These are phyloP conservation scores for Dactylellina haptotyla DNA, from an alignment of 2,329 filamentous ascomycete species.

Conservation along the genomic window DNA sequence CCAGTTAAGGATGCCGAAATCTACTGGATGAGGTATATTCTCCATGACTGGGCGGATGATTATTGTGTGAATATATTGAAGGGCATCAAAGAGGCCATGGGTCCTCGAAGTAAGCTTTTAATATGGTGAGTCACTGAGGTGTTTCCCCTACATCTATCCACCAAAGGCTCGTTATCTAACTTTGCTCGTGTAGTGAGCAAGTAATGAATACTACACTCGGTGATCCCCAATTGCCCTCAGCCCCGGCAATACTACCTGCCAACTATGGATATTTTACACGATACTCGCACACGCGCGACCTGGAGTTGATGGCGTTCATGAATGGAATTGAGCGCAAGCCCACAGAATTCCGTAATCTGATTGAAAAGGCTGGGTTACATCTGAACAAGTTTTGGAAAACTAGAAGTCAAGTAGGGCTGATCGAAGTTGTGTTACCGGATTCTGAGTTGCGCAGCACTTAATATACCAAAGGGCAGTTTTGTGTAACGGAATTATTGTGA, in stretches of 20 bases:
- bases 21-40: constrained; percentile 57
- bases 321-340: constrained; percentile 62
- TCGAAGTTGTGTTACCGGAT: constrained; percentile 56
- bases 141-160: constrained; percentile 53
- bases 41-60: constrained; percentile 58
- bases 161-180: constrained; percentile 36
- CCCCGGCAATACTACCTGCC: constrained; percentile 59
- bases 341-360: constrained; percentile 58
- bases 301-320: constrained; percentile 60
- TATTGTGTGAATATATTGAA: constrained; percentile 55
- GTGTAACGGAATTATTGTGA: too few species aligned
- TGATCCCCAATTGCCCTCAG: constrained; percentile 57
- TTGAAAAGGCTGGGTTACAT: constrained; percentile 59
- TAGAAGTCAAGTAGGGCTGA: constrained; percentile 59
- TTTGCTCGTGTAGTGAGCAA: constrained; percentile 58
- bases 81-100: constrained; percentile 54
- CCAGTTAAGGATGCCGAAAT: constrained; percentile 57
- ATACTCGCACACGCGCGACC: constrained; percentile 60
- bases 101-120: constrained; percentile 31
- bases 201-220: constrained; percentile 61
- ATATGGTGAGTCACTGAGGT: constrained; percentile 54
- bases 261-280: constrained; percentile 61
- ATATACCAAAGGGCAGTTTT: too few species aligned
- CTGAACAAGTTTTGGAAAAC: constrained; percentile 60
- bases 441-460: constrained; percentile 1